Percentiles rank a stretch among this genome's conserved stretches.
phyloP scores from a whole-genome alignment of 192 early-diverging fungal genomes.

The Gaertneriomyces semiglobifer region DNA sequence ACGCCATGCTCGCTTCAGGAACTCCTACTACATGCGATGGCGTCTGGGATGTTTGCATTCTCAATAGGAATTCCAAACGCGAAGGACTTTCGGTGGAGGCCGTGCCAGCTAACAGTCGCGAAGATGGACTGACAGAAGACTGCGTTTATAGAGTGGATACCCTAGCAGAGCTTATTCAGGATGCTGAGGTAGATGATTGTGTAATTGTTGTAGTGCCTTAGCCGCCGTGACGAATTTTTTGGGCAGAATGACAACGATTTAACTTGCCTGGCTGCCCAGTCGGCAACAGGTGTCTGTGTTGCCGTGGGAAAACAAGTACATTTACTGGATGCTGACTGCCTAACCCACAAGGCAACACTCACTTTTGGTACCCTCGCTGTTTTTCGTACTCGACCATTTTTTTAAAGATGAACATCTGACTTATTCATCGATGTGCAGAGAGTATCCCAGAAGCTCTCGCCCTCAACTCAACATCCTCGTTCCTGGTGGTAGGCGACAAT shows the following conservation, averaged over 20 bases:
- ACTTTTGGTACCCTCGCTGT: slow-evolving; percentile 5
- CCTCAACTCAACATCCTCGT: slow-evolving; percentile 27
- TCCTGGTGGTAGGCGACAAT: slow-evolving; percentile 34
- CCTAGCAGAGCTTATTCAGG: not conserved
- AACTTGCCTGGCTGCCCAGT: slow-evolving; percentile 6
- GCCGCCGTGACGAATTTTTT: not conserved
- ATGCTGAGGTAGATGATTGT: not conserved
- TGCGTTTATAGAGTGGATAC: slow-evolving; percentile 3
- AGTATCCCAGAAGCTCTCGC: slow-evolving; percentile 12
- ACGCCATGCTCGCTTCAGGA: too few relatives aligned
- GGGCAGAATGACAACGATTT: not conserved
- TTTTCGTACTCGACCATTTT: not conserved
- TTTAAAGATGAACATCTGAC: not conserved
- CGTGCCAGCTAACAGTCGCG: too few relatives aligned
- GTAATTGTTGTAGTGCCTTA: not conserved
- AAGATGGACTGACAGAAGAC: too few relatives aligned
- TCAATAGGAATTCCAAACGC: too few relatives aligned
- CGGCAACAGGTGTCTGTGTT: slow-evolving; percentile 5
- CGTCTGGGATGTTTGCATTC: too few relatives aligned
- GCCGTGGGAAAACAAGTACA: slow-evolving; percentile 5
- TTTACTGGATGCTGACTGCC: slow-evolving; percentile 16
- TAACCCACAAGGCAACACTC: slow-evolving; percentile 11
- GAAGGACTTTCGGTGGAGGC: too few relatives aligned
- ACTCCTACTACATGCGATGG: too few relatives aligned
- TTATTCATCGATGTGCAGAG: slow-evolving; percentile 1